Percentiles rank a stretch among this genome's conserved stretches.
These are phyloP conservation scores for Candida insectalens DNA, from an alignment of 805 yeast genomes.

Conservation along the genomic window DNA sequence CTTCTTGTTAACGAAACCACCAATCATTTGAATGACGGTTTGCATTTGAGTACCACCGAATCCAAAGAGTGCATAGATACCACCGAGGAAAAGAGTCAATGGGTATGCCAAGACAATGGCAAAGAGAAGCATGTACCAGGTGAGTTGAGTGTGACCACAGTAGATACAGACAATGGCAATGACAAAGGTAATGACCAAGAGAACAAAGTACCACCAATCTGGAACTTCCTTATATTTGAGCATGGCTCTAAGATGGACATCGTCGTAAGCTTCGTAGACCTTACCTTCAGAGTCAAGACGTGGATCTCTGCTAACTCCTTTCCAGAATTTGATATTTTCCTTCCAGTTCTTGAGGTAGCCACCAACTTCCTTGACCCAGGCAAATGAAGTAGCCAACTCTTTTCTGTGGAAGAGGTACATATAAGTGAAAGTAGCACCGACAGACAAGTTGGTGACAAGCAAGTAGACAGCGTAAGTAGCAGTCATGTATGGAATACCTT, in stretches of 20 bases:
- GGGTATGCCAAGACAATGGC: constrained; percentile 43
- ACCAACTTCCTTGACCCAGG: constrained; percentile 14
- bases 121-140: constrained; percentile 34
- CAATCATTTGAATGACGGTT: constrained; percentile 25
- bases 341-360: constrained; percentile 26
- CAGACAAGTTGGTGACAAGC: constrained; percentile 23
- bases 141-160: constrained; percentile 46
- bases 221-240: constrained; percentile 55
- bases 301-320: constrained; percentile 21
- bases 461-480: constrained; percentile 22
- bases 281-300: constrained; percentile 15
- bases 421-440: constrained; percentile 24
- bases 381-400: constrained; percentile 16
- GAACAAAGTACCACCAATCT: constrained; percentile 52
- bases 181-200: constrained; percentile 25
- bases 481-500: constrained; percentile 24
- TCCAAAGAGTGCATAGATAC: constrained; percentile 54
- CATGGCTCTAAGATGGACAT: constrained; percentile 35
- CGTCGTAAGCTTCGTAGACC: constrained; percentile 19
- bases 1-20: constrained; percentile 29
- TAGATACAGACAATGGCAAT: constrained; percentile 23
- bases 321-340: constrained; percentile 36
- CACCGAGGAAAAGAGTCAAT: constrained; percentile 48
- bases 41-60: constrained; percentile 20
- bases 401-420: constrained; percentile 22